These are phyloP conservation scores for Azolla pinnata DNA, from an alignment of 75 land plant genomes.

Conservation along the genomic window DNA sequence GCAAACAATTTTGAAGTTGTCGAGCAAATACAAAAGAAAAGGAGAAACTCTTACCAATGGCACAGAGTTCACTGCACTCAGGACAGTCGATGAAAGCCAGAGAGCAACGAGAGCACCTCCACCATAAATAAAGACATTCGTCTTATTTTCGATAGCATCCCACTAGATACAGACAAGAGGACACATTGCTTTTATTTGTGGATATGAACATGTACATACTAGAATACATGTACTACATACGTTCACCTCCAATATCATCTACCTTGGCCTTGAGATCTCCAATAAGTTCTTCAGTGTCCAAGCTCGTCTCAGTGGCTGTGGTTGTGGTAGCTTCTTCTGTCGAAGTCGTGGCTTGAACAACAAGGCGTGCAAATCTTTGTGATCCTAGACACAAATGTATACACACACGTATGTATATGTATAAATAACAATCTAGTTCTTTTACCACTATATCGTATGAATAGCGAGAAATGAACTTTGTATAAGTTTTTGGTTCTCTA, in stretches of 20 bases:
- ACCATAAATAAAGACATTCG: slow-evolving; percentile 37
- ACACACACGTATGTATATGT: no score
- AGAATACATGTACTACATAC: no score
- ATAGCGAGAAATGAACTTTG: no score
- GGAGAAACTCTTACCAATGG: slow-evolving; percentile 48
- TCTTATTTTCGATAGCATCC: slow-evolving; percentile 68
- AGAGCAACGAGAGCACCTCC: slow-evolving; percentile 51
- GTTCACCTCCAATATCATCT: not conserved
- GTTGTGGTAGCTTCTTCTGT: not conserved
- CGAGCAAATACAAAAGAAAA: not conserved
- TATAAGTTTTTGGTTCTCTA: no score
- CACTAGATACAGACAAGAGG: slow-evolving; percentile 28
- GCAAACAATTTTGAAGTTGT: no score
- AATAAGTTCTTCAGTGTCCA: slow-evolving; percentile 26
- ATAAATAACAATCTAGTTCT: no score
- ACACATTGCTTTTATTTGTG: not conserved
- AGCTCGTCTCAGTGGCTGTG: not conserved
- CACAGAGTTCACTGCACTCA: slow-evolving; percentile 60
- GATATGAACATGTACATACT: not conserved
- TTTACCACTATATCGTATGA: no score
- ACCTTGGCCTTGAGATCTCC: slow-evolving; percentile 47
- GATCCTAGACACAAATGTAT: no score
- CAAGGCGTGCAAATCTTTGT: not conserved
- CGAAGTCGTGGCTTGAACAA: not conserved
- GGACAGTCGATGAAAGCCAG: slow-evolving; percentile 50